Evolutionary conservation across 2,329 filamentous ascomycete genomes (phyloP).

Genomic region (Moelleriella libera): DNA sequence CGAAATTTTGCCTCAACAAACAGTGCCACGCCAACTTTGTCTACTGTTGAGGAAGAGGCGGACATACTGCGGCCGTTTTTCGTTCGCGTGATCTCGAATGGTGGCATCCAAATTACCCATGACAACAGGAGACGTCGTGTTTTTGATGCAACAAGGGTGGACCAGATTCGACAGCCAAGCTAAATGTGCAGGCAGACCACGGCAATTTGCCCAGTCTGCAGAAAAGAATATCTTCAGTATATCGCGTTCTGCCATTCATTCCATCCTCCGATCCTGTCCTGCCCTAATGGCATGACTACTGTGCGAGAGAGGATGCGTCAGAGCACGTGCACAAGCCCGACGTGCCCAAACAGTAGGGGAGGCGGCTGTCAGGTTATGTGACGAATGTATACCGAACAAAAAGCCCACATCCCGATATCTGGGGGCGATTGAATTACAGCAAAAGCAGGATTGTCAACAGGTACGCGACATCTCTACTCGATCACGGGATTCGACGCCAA

Average conservation of each 20-base stretch:
- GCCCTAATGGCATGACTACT: constrained; percentile 27
- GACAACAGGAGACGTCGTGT: too few relatives aligned
- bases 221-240: constrained; percentile 44
- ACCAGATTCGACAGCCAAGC: constrained; percentile 11
- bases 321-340: constrained; percentile 41
- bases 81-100: neutral
- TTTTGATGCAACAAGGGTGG: constrained; percentile 1
- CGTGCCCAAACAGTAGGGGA: constrained; percentile 42
- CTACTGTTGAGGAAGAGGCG: too few relatives aligned
- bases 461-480: neutral
- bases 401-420: neutral
- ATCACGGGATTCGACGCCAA: too few relatives aligned
- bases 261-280: constrained; percentile 32
- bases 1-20: neutral
- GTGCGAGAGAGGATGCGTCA: constrained; percentile 32
- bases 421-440: neutral
- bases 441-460: neutral
- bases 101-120: neutral
- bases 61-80: neutral
- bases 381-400: constrained; percentile 7
- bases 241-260: constrained; percentile 40
- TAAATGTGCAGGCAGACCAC: constrained; percentile 48
- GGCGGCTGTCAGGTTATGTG: constrained; percentile 42
- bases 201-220: constrained; percentile 43
- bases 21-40: too few relatives aligned